Conservation (phyloP, 805 yeast genomes). For the Metschnikowia vanudenii region DNA sequence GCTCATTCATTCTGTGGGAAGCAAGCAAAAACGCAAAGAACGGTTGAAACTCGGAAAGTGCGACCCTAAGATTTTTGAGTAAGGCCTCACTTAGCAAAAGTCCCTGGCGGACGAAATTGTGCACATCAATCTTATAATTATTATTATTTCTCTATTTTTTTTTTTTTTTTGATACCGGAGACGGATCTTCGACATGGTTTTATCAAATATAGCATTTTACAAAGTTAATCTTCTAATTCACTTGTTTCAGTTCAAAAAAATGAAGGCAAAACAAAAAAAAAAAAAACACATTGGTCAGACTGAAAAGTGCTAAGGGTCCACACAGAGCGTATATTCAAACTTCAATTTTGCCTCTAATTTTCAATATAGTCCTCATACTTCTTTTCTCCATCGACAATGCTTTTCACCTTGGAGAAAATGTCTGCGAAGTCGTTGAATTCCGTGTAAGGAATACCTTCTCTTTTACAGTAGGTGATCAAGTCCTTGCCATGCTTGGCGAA, state of each 20-base stretch:
- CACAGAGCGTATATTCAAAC: not conserved
- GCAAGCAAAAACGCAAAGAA: conserved; percentile 11
- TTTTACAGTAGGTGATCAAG: conserved; percentile 76
- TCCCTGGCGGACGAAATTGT: conserved; percentile 8
- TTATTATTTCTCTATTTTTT: too few species aligned
- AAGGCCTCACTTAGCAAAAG: not conserved
- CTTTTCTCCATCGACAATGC: conserved; percentile 41
- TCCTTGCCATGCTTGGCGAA: conserved; percentile 95
- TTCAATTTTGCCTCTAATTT: conserved; percentile 8
- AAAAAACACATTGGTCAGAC: too few species aligned
- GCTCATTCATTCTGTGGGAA: conserved; percentile 11
- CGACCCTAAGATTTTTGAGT: conserved; percentile 11
- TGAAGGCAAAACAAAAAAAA: not conserved
- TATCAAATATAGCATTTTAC: conserved; percentile 1
- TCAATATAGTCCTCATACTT: conserved; percentile 19
- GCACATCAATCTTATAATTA: not conserved
- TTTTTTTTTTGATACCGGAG: not conserved
- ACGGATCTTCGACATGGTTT: not conserved
- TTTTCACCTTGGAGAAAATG: conserved; percentile 60
- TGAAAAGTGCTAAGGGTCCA: not conserved
- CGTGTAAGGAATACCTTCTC: conserved; percentile 78
- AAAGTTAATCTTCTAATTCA: conserved; percentile 2
- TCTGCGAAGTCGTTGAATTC: conserved; percentile 78
- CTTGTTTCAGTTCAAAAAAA: not conserved
- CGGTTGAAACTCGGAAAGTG: conserved; percentile 13